phyloP scores from a whole-genome alignment of 495 filamentous ascomycete genomes.

The Evernia prunastri region DNA sequence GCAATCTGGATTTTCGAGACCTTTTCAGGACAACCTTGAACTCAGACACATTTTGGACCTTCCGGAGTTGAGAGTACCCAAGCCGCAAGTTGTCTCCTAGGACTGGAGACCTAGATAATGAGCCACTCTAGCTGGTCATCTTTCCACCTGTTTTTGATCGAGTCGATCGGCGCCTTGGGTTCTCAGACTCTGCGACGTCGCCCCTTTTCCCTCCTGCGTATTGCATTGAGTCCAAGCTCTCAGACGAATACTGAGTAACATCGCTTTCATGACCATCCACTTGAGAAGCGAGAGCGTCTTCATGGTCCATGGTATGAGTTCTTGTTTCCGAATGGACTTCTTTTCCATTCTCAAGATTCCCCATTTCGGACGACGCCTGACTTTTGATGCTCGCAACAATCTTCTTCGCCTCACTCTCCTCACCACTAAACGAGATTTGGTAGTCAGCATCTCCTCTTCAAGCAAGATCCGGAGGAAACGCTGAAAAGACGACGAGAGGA shows the following conservation, averaged over 20 bases:
- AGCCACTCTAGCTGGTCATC: neutral
- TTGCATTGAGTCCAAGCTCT: conserved; percentile 2
- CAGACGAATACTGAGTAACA: conserved; percentile 24
- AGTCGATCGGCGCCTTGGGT: conserved; percentile 21
- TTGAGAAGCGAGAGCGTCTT: neutral
- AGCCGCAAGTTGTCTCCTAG: neutral
- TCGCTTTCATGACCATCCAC: conserved; percentile 20
- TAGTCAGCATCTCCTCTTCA: neutral
- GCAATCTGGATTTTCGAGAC: neutral
- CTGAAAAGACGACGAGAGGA: neutral
- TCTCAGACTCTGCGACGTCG: conserved; percentile 1
- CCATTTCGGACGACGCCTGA: conserved; percentile 21
- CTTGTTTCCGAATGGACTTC: neutral
- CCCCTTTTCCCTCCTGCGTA: neutral
- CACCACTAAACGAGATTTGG: conserved; percentile 31
- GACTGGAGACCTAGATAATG: neutral
- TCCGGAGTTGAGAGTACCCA: neutral
- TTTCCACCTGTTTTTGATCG: conserved; percentile 15
- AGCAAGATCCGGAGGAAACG: conserved; percentile 31
- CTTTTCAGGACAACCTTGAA: neutral
- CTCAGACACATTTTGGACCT: too few species aligned
- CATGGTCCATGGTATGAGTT: neutral
- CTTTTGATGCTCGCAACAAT: conserved; percentile 40
- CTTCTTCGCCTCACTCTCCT: conserved; percentile 64
- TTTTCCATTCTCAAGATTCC: neutral